phyloP scores from a whole-genome alignment of 1,139 yeast species.

The Scheffersomyces quercinus region DNA sequence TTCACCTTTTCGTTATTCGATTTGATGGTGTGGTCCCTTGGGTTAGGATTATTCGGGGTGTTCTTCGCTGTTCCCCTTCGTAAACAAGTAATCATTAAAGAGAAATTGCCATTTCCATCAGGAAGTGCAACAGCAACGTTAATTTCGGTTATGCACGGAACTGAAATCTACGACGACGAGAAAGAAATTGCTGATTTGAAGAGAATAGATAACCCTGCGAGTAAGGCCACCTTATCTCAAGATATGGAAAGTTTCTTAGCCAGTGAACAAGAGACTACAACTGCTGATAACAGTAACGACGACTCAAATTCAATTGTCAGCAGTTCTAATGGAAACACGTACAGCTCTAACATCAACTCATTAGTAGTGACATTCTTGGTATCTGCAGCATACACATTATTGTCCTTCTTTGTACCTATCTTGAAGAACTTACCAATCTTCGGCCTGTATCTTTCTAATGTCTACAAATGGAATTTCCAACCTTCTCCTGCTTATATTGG shows the following conservation, averaged over 20 bases:
- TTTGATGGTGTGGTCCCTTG: constrained; percentile 77
- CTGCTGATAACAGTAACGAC: neutral
- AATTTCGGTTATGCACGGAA: constrained; percentile 81
- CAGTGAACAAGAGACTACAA: constrained; percentile 1
- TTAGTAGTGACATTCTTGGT: constrained; percentile 60
- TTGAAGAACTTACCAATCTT: constrained; percentile 72
- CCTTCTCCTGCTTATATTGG: constrained; percentile 98
- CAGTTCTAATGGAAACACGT: constrained; percentile 16
- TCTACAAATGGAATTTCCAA: constrained; percentile 85
- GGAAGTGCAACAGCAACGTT: constrained; percentile 96
- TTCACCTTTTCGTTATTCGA: constrained; percentile 46
- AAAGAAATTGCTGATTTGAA: constrained; percentile 4
- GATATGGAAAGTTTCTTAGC: constrained; percentile 8
- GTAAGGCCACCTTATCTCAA: constrained; percentile 14
- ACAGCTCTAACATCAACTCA: constrained; percentile 57
- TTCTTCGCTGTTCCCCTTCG: constrained; percentile 91
- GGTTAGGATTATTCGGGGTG: constrained; percentile 90
- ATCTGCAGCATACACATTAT: constrained; percentile 72
- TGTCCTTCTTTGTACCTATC: constrained; percentile 72
- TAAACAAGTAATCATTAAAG: constrained; percentile 79
- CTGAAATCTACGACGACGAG: constrained; percentile 51
- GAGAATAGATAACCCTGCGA: neutral
- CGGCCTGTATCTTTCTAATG: constrained; percentile 61
- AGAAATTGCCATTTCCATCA: constrained; percentile 87
- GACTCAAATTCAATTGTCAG: neutral